Percentiles rank a stretch among this genome's conserved stretches.
Conservation (phyloP, 805 yeast genomes). For the Yarrowia bubula region DNA sequence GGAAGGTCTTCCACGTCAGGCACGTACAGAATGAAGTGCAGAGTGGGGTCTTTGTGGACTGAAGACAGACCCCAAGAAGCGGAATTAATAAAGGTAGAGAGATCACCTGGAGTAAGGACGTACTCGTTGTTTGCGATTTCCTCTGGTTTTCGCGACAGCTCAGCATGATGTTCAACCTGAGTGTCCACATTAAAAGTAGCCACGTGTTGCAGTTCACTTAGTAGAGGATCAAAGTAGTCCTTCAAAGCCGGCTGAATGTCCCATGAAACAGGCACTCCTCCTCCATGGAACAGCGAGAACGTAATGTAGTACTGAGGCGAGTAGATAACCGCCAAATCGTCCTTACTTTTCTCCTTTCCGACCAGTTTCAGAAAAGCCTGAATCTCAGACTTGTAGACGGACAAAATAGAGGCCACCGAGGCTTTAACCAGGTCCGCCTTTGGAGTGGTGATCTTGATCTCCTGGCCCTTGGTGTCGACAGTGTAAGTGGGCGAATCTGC, state of each 20-base stretch:
- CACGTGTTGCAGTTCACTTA: constrained; percentile 51
- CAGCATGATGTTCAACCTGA: constrained; percentile 70
- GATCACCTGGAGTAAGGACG: constrained; percentile 49
- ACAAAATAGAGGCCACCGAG: constrained; percentile 43
- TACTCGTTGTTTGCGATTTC: constrained; percentile 33
- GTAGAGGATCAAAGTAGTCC: constrained; percentile 54
- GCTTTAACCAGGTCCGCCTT: constrained; percentile 51
- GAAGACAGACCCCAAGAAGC: constrained; percentile 77
- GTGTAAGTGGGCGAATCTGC: constrained; percentile 41
- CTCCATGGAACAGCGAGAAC: constrained; percentile 68
- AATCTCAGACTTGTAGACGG: constrained; percentile 46
- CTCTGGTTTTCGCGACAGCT: constrained; percentile 36
- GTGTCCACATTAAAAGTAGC: constrained; percentile 76
- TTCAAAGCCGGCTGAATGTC: constrained; percentile 57
- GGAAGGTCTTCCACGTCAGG: constrained; percentile 54
- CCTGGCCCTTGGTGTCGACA: constrained; percentile 42
- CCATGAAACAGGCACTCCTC: constrained; percentile 62
- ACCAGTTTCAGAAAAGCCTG: constrained; percentile 43
- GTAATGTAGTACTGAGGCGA: constrained; percentile 72
- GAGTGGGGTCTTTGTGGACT: constrained; percentile 58
- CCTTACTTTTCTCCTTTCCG: constrained; percentile 30
- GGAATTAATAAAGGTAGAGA: constrained; percentile 75
- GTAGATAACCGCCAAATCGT: constrained; percentile 44
- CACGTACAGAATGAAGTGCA: constrained; percentile 68
- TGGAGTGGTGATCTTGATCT: constrained; percentile 45